Percentiles rank a stretch among this genome's conserved stretches.
Conservation (phyloP, 768 basidiomycete species). For the Collybiopsis luxurians region DNA sequence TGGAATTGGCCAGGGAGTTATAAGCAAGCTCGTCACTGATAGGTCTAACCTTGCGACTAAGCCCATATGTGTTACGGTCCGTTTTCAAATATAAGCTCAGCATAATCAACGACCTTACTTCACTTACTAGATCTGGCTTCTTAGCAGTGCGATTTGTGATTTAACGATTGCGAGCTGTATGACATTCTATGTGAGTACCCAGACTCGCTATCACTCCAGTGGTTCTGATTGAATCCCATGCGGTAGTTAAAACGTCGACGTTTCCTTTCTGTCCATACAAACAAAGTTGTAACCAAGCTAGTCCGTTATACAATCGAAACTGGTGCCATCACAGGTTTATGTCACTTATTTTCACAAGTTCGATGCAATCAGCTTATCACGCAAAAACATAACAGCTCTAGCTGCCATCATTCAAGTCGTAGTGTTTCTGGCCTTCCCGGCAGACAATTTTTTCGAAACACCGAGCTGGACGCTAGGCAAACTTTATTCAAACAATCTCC, state of each 20-base stretch:
- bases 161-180: conserved; percentile 26
- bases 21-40: conserved; percentile 3
- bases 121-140: conserved; percentile 27
- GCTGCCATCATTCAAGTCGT: too few species aligned
- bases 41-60: conserved; percentile 4
- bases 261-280: conserved; percentile 15
- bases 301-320: conserved; percentile 37
- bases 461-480: too few species aligned
- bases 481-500: too few species aligned
- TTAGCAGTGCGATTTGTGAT: conserved; percentile 29
- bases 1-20: neutral
- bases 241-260: too few species aligned
- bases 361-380: too few species aligned
- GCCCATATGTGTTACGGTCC: conserved; percentile 8
- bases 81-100: too few species aligned
- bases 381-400: too few species aligned
- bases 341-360: too few species aligned
- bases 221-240: too few species aligned
- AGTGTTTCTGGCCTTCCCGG: too few species aligned
- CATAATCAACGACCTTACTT: neutral
- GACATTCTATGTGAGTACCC: conserved; percentile 14
- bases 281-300: conserved; percentile 25
- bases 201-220: too few species aligned
- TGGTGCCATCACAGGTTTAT: conserved; percentile 27
- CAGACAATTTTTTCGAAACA: too few species aligned